Percentiles rank a stretch among this genome's conserved stretches.
Conservation (phyloP, 257 asterid species). For the Petunia axillaris region DNA sequence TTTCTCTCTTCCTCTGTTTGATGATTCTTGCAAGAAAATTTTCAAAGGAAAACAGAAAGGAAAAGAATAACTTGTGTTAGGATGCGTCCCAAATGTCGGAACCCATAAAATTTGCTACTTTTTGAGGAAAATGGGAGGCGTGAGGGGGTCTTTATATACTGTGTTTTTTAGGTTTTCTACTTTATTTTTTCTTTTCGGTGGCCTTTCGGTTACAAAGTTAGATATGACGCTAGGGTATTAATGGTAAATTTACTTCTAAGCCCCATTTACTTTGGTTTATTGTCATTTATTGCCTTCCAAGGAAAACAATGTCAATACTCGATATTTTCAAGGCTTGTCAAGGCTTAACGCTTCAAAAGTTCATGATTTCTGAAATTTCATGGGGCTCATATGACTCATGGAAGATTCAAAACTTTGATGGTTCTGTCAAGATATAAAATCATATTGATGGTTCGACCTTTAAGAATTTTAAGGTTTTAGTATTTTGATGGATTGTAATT, state of each 20-base stretch:
- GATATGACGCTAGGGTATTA: background rate
- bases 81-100: slow-evolving; percentile 23
- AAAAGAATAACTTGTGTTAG: background rate
- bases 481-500: too few species aligned
- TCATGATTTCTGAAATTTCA: too few species aligned
- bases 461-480: too few species aligned
- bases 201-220: background rate
- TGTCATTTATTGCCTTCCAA: background rate
- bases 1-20: background rate
- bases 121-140: background rate
- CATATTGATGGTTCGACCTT: too few species aligned
- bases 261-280: background rate
- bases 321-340: too few species aligned
- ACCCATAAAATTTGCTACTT: slow-evolving; percentile 24
- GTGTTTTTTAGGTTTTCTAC: background rate
- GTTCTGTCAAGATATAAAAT: too few species aligned
- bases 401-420: too few species aligned
- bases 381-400: too few species aligned
- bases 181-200: background rate
- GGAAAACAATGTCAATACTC: too few species aligned
- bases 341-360: too few species aligned
- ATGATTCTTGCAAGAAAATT: background rate
- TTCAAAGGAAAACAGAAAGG: background rate
- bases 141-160: slow-evolving; percentile 2
- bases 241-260: background rate